These are phyloP conservation scores for Kwoniella newhampshirensis DNA, from an alignment of 768 basidiomycete species.

Conservation along the genomic window DNA sequence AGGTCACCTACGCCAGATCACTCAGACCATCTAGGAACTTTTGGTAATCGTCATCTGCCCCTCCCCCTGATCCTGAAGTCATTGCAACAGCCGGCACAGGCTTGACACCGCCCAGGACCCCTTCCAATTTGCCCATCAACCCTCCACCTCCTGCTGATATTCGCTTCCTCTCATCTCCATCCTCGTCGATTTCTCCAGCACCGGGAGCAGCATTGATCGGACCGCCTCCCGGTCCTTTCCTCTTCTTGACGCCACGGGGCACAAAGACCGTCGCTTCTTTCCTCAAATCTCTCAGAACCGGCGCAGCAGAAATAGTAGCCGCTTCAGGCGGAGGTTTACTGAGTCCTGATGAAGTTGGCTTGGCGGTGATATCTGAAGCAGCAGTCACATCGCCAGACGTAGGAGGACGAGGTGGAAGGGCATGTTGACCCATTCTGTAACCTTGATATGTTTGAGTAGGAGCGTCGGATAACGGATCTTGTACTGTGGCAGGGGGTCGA, in stretches of 20 bases:
- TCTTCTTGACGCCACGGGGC: constrained; percentile 76
- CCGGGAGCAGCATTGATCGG: constrained; percentile 47
- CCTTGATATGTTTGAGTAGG: constrained; percentile 79
- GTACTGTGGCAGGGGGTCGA: constrained; percentile 44
- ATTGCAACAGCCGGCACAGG: background rate
- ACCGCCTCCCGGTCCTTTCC: constrained; percentile 54
- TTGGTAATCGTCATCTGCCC: constrained; percentile 49
- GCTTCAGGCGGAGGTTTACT: constrained; percentile 52
- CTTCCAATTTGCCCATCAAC: constrained; percentile 46
- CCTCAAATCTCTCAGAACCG: constrained; percentile 86
- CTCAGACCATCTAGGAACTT: constrained; percentile 48
- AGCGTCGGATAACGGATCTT: constrained; percentile 73
- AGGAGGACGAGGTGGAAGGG: constrained; percentile 30
- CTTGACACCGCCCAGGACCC: constrained; percentile 35
- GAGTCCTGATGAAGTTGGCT: constrained; percentile 2
- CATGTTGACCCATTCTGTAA: constrained; percentile 58
- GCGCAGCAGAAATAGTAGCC: constrained; percentile 78
- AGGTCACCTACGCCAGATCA: constrained; percentile 18
- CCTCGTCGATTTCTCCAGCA: constrained; percentile 34
- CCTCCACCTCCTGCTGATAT: constrained; percentile 22
- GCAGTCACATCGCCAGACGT: constrained; percentile 11
- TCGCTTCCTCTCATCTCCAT: constrained; percentile 32
- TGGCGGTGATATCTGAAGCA: constrained; percentile 55
- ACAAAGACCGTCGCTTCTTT: constrained; percentile 93
- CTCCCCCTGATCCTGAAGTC: constrained; percentile 6